Conservation (phyloP, 2,329 filamentous ascomycete genomes). For the Pseudopithomyces chartarum region DNA sequence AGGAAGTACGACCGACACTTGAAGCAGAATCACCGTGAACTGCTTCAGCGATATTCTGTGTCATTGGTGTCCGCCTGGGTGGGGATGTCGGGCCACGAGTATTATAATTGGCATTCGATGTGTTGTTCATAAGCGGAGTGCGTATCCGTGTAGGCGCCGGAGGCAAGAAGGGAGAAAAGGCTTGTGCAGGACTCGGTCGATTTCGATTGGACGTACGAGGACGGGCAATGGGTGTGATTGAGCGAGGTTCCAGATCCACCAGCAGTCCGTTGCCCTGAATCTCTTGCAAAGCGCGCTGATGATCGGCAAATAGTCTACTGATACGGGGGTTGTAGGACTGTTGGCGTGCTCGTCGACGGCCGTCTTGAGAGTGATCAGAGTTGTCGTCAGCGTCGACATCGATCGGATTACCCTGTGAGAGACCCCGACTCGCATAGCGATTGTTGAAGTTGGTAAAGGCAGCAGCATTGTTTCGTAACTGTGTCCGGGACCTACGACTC, state of each 20-base stretch:
- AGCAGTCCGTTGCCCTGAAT: constrained; percentile 36
- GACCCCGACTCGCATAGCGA: constrained; percentile 32
- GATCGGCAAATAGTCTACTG: constrained; percentile 49
- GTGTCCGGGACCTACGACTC: constrained; percentile 40
- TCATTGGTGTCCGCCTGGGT: constrained; percentile 30
- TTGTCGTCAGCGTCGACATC: constrained; percentile 46
- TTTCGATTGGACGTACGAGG: constrained; percentile 47
- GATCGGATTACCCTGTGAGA: constrained; percentile 26
- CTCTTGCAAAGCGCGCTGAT: constrained; percentile 44
- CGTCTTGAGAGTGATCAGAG: constrained; percentile 45
- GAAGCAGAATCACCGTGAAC: constrained; percentile 17
- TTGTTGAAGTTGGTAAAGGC: constrained; percentile 27
- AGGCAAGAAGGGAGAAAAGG: constrained; percentile 42
- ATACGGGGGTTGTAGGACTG: constrained; percentile 48
- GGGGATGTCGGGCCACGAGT: constrained; percentile 37
- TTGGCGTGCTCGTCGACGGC: constrained; percentile 30
- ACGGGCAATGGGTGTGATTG: constrained; percentile 45
- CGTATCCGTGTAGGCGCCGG: constrained; percentile 37
- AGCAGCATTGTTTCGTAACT: constrained; percentile 38
- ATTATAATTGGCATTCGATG: constrained; percentile 26
- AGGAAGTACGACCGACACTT: constrained; percentile 32
- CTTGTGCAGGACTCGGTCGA: constrained; percentile 41
- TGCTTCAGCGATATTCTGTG: constrained; percentile 24
- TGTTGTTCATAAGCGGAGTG: constrained; percentile 40
- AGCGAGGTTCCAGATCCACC: constrained; percentile 44